Percentiles rank a stretch among this genome's conserved stretches.
Evolutionary conservation across 2,329 filamentous ascomycete species (phyloP).

Genomic region (Ceratocystis cubensis): DNA sequence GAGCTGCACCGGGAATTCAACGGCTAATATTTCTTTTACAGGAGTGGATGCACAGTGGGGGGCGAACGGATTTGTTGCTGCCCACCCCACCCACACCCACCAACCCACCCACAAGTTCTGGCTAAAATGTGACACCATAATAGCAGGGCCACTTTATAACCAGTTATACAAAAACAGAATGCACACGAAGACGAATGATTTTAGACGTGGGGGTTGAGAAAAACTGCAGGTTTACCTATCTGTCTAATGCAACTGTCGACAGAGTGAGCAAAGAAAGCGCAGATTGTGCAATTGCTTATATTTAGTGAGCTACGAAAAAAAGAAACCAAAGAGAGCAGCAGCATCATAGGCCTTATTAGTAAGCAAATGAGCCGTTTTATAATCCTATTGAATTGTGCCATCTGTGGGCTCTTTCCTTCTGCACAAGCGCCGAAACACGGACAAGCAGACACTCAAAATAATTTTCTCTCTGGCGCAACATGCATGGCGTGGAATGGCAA

Average conservation of each 20-base stretch:
- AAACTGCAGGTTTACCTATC: background rate
- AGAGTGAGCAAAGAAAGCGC: too few relatives aligned
- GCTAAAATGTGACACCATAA: background rate
- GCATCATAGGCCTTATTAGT: too few relatives aligned
- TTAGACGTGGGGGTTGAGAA: background rate
- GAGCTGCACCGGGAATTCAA: background rate
- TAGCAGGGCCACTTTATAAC: background rate
- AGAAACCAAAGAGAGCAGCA: too few relatives aligned
- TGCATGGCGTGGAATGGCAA: background rate
- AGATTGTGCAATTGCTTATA: too few relatives aligned
- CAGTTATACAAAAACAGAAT: background rate
- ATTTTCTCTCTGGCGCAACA: conserved; percentile 4
- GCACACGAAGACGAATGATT: background rate
- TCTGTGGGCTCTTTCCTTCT: background rate
- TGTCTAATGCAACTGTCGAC: too few relatives aligned
- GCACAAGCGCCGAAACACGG: conserved; percentile 2
- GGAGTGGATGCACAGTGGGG: background rate
- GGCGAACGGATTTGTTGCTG: background rate
- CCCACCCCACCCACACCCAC: background rate
- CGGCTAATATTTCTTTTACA: background rate
- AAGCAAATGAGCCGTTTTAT: background rate
- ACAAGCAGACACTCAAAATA: background rate
- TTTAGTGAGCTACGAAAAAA: too few relatives aligned
- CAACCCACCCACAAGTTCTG: background rate
- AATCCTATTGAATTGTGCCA: background rate